Conservation (phyloP, 108 stramenopile species). For the Nitzschia inconspicua region DNA sequence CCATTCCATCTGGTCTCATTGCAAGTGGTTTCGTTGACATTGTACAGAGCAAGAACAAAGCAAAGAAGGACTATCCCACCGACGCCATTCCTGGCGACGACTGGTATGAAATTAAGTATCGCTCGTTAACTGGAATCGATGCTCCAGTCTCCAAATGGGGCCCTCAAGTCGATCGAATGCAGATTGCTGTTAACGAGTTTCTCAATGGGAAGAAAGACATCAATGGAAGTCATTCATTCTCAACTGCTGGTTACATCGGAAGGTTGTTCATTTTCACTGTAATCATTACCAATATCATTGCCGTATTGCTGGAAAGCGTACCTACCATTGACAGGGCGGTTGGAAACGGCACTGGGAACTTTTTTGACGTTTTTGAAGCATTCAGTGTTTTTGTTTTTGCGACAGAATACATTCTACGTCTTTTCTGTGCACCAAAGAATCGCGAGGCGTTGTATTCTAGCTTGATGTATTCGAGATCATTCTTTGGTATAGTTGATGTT, state of each 20-base stretch:
- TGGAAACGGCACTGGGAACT: slow-evolving; percentile 66
- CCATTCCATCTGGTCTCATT: slow-evolving; percentile 85
- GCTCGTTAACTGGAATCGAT: slow-evolving; percentile 42
- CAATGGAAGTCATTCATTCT: slow-evolving; percentile 35
- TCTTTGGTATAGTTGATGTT: slow-evolving; percentile 91
- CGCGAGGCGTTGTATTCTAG: slow-evolving; percentile 76
- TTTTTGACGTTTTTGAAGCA: slow-evolving; percentile 78
- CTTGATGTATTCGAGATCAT: slow-evolving; percentile 75
- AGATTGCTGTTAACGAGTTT: slow-evolving; percentile 59
- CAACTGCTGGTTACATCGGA: slow-evolving; percentile 28
- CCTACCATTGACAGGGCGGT: slow-evolving; percentile 66
- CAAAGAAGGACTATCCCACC: slow-evolving; percentile 5
- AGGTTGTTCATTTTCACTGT: slow-evolving; percentile 68
- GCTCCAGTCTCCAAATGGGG: slow-evolving; percentile 64
- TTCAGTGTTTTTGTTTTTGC: slow-evolving; percentile 78
- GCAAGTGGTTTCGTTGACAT: slow-evolving; percentile 87
- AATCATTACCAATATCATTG: slow-evolving; percentile 77
- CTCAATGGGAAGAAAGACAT: slow-evolving; percentile 57
- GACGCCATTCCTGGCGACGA: slow-evolving; percentile 56
- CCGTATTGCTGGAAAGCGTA: slow-evolving; percentile 76
- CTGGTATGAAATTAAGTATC: slow-evolving; percentile 71
- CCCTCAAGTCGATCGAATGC: slow-evolving; percentile 53
- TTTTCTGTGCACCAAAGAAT: slow-evolving; percentile 86
- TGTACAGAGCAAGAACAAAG: slow-evolving; percentile 71
- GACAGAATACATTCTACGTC: slow-evolving; percentile 65